A percentile compares a stretch with the other conserved stretches of the same genome.
Conservation (phyloP, 108 stramenopile species). For the Nannochloropsis salina region DNA sequence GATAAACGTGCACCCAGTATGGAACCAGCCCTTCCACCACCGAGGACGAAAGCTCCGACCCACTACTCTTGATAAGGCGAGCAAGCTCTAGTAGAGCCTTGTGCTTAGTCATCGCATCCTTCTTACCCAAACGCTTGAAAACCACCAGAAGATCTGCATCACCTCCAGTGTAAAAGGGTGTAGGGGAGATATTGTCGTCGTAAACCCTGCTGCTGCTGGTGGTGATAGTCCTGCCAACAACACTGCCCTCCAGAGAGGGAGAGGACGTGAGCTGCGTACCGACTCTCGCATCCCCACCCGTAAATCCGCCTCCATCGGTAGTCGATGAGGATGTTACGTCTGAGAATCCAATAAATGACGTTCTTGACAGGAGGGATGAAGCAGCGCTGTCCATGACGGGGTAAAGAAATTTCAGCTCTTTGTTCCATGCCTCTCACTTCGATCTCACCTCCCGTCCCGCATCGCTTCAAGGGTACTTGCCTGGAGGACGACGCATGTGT, state of each 20-base stretch:
- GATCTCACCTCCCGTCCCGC: neutral
- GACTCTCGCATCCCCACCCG: neutral
- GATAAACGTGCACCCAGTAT: neutral
- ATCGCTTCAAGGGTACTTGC: neutral
- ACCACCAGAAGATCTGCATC: neutral
- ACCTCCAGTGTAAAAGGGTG: neutral
- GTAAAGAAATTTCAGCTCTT: neutral
- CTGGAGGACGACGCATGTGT: constrained; percentile 8
- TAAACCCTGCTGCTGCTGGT: neutral
- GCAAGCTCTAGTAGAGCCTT: neutral
- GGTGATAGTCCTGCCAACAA: neutral
- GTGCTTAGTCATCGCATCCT: neutral
- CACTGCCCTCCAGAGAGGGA: too few species aligned
- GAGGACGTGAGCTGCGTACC: neutral
- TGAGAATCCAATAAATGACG: neutral
- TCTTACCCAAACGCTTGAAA: constrained; percentile 17
- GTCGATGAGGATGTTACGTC: neutral
- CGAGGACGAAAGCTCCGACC: neutral
- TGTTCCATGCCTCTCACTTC: neutral
- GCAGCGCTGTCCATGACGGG: neutral
- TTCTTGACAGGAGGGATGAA: neutral
- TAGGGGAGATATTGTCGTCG: neutral
- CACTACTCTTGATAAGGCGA: neutral
- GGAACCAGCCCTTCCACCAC: neutral
- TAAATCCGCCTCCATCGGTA: neutral